Evolutionary conservation across 2,329 filamentous ascomycete genomes (phyloP).

Genomic region (Plenodomus lindquistii): DNA sequence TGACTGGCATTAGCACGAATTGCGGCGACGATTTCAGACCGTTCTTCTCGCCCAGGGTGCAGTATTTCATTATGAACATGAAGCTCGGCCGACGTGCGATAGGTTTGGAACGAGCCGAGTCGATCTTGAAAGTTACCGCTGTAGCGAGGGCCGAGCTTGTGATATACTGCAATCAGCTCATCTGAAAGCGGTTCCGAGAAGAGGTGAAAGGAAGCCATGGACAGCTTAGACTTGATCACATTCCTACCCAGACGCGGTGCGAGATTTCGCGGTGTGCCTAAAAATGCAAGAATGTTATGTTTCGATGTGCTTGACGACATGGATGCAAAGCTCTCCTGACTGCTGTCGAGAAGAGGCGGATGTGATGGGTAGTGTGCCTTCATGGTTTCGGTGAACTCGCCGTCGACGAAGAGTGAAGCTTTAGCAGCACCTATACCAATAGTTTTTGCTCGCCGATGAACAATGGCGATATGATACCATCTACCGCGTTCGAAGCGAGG

Average conservation of each 20-base stretch:
- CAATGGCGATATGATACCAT: conserved; percentile 94
- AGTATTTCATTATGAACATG: conserved; percentile 90
- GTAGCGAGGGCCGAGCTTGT: conserved; percentile 86
- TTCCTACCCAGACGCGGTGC: conserved; percentile 75
- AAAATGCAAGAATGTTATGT: conserved; percentile 82
- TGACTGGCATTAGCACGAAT: conserved; percentile 83
- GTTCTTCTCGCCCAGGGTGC: conserved; percentile 85
- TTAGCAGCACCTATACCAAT: conserved; percentile 72
- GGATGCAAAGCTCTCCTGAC: conserved; percentile 70
- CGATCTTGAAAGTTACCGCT: conserved; percentile 97
- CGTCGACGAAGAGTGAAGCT: conserved; percentile 87
- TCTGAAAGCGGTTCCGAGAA: conserved; percentile 88
- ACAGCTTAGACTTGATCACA: conserved; percentile 79
- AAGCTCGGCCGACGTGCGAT: conserved; percentile 86
- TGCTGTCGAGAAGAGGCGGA: conserved; percentile 66
- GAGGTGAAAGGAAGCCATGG: conserved; percentile 84
- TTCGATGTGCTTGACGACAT: conserved; percentile 62
- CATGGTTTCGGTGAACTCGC: conserved; percentile 90
- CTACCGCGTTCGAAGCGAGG: conserved; percentile 71
- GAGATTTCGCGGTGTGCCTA: conserved; percentile 89
- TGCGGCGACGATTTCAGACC: conserved; percentile 86
- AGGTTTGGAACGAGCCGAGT: conserved; percentile 93
- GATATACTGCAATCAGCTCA: conserved; percentile 88
- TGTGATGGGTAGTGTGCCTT: conserved; percentile 84
- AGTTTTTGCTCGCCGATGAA: conserved; percentile 74